Conservation (phyloP, 805 yeast species). For the Tetrapisispora fleetii region DNA sequence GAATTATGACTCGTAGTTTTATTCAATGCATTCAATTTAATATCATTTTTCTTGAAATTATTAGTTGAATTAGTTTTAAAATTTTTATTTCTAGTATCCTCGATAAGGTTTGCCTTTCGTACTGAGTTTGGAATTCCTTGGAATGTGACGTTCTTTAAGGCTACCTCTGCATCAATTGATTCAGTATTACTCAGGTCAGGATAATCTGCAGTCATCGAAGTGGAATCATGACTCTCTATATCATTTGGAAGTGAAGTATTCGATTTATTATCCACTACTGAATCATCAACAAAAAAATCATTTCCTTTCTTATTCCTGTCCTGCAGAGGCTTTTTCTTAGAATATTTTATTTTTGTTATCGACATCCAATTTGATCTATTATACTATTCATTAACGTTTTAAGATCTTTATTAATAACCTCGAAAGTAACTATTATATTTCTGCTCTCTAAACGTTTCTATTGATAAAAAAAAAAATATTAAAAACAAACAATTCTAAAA, state of each 20-base stretch:
- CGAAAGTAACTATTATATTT: background rate
- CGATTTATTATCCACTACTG: background rate
- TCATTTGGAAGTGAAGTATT: background rate
- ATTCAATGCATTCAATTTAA: background rate
- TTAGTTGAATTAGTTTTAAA: background rate
- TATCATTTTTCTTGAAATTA: background rate
- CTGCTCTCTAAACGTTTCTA: background rate
- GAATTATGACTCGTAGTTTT: background rate
- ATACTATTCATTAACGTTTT: background rate
- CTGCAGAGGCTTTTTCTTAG: background rate
- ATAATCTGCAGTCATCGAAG: background rate
- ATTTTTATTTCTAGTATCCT: background rate
- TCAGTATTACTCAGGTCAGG: background rate
- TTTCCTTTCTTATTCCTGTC: background rate
- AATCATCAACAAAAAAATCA: background rate
- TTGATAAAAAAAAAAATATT: no score
- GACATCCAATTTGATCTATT: background rate
- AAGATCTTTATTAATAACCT: background rate
- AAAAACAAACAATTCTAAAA: no score
- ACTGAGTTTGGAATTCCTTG: constrained; percentile 26
- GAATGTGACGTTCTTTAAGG: constrained; percentile 21
- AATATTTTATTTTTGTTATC: background rate
- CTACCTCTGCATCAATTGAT: constrained; percentile 19
- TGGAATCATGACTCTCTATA: background rate
- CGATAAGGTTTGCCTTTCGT: background rate